Evolutionary conservation across 75 land plant genomes (phyloP), one percentile per base, ranked within the genome.

Genomic region (Cunninghamia lanceolata): DNA sequence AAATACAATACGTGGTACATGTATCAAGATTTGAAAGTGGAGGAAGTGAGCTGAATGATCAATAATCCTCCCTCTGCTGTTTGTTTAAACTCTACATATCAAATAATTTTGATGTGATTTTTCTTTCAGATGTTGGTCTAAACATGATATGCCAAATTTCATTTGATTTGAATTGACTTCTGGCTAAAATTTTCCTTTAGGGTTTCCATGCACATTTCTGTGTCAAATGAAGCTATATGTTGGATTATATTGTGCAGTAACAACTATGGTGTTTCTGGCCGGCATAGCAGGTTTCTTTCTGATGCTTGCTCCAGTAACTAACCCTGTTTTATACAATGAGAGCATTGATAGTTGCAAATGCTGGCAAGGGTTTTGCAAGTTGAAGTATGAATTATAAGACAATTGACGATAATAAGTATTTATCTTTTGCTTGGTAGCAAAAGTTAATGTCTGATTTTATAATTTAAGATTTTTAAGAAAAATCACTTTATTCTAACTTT

Each of bases 331-430:
- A 80, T 94, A 91, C 77, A 93, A 92, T 79, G 59, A 84, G 32
- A 87, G 81, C 63, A 87, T 84, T 45, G 84, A 89, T 73, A 82
- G 84, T 77, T 94, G 94, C 88, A 90, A 79, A 32, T 94, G 94
- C 87, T 94, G 94, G 93, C 90, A 87, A 81, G 91, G 89, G 21
- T 93, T 90, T 84, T 94, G 96, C 86, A 87, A 84, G 71, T 94
- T 92, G 93, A 40, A 30, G 30, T 32, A 19, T 52, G 17, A 28
- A 9, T 17, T 79, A 21, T 43, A 43, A 79, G 13, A 25, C n/a
- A 42, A 42, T 17, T 79, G 16, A 42, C 25, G 82, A 13, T 40
- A 47, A 39, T 30, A 42, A 43, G 28, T 10, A 79, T 42, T 9
- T 79, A 43, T 9, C 21, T 42, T 43, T 78, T 39, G 45, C 43